Evolutionary conservation across 495 filamentous ascomycete genomes (phyloP).

Genomic region (Hypoxylon crocopeplum): DNA sequence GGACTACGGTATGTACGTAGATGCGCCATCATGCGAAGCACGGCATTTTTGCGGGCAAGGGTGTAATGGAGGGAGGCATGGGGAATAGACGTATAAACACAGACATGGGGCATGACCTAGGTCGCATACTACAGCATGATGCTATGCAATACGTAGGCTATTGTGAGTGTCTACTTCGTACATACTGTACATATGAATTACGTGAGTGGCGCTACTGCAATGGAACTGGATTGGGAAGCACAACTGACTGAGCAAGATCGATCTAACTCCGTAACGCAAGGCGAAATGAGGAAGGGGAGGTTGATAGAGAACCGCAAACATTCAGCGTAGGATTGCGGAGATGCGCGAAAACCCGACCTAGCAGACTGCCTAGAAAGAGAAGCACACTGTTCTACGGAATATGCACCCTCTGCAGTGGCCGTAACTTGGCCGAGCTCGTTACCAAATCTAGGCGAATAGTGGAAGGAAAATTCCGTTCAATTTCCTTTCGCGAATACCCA

Average conservation of each 20-base stretch:
- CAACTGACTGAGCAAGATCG: constrained; percentile 22
- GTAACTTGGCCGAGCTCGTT: constrained; percentile 37
- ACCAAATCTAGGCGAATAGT: constrained; percentile 25
- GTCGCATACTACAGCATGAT: background rate
- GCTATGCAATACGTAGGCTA: too few species aligned
- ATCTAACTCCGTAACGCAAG: constrained; percentile 28
- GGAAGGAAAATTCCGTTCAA: constrained; percentile 32
- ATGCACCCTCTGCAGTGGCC: constrained; percentile 16
- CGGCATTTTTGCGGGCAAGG: constrained; percentile 35
- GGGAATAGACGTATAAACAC: too few species aligned
- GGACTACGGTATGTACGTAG: constrained; percentile 18
- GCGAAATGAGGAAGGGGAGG: constrained; percentile 31
- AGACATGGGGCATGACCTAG: too few species aligned
- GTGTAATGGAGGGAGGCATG: constrained; percentile 17
- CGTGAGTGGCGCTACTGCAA: too few species aligned
- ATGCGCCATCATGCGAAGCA: constrained; percentile 34
- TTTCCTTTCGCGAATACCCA: constrained; percentile 29
- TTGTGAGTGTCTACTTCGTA: background rate
- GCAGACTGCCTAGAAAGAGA: constrained; percentile 13
- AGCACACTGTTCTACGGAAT: constrained; percentile 5
- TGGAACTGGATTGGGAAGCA: constrained; percentile 19
- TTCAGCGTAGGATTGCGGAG: constrained; percentile 36
- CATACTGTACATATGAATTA: too few species aligned
- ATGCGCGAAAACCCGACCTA: constrained; percentile 27
- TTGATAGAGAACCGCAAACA: constrained; percentile 21